These are phyloP conservation scores for Chrysoporthe austroafricana DNA, from an alignment of 2,329 filamentous ascomycete species.

Conservation along the genomic window DNA sequence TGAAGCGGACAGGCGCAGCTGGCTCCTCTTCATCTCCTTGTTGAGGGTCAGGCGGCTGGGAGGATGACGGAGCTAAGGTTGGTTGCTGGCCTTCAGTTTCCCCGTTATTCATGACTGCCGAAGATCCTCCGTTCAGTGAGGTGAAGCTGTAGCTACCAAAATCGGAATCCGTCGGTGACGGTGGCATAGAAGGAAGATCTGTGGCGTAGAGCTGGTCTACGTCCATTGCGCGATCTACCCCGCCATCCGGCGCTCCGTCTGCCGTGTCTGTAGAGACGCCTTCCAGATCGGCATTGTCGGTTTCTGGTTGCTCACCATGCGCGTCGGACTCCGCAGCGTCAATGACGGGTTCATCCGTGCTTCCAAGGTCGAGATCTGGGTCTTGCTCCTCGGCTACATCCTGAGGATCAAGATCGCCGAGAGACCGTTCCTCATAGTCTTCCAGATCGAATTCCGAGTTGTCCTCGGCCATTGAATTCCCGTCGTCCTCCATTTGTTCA, in stretches of 20 bases:
- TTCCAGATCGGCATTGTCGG: not conserved
- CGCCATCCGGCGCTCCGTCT: not conserved
- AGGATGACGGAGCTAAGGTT: not conserved
- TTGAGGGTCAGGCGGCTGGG: conserved; percentile 16
- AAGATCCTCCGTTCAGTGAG: conserved; percentile 4
- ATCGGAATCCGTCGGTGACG: conserved; percentile 21
- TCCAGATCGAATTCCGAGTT: not conserved
- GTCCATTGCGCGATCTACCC: not conserved
- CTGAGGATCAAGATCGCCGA: not conserved
- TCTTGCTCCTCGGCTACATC: not conserved
- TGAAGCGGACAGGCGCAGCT: conserved; percentile 17
- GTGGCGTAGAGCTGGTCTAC: conserved; percentile 13
- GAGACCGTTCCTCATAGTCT: conserved; percentile 1
- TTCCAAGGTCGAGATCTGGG: not conserved
- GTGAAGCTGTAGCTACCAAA: conserved; percentile 1
- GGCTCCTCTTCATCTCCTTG: not conserved
- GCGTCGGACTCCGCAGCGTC: not conserved
- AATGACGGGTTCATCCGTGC: not conserved
- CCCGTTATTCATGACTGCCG: not conserved
- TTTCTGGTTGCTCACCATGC: not conserved
- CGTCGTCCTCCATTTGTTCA: not conserved
- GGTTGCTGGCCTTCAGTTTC: not conserved
- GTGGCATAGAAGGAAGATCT: conserved; percentile 9
- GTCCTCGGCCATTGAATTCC: not conserved
- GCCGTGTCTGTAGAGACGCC: not conserved